Base-by-base conservation (phyloP, 495 filamentous ascomycete species). In the Terfezia claveryi region DNA sequence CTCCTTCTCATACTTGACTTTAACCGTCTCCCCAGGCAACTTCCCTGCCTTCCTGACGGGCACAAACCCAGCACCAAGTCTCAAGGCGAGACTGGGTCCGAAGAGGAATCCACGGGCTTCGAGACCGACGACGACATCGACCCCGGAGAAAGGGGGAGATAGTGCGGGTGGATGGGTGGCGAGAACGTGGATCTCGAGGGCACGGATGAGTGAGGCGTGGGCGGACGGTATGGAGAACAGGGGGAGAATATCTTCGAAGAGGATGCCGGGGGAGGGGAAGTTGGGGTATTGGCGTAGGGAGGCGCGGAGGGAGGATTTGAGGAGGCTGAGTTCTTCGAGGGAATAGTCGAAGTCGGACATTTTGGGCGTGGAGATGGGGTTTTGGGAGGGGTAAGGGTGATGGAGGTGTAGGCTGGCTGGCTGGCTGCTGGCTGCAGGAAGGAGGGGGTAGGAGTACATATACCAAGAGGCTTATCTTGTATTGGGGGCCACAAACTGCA, bases 221-320 rank as follows among this genome's bases (percentile, higher is more conserved):
- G 87, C 70, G 27, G 67, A 63, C n/a, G 79, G 77, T 60, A 85
- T 73, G 67, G 82, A 80, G 73, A 99, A 99, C 61, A 99, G 81
- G 37, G 91, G 92, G 57, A 99, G 79, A 71, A 99, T 95, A 70
- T 99, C 92, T 75, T 95, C 86, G 70, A 99, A 99, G 55, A 93
- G 76, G 66, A 99, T 87, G 67, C 92, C 92, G 7, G 83, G 82
- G 52, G 82, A 80, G 37, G 92, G 92, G 72, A 99, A 96, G 74
- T 99, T 87, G 56, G 83, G 82, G 72, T 32, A 32, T 32, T 32
- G 27, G 7, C 27, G 27, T 7, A 85, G 72, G 37, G 77, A 74
- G 27, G 62, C 59, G 56, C 71, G 74, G 59, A 86, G 75, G 58
- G 53, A 46, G 3, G 55, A 56, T 17, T 54, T 49, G 38, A 65